A percentile compares a stretch with the other conserved stretches of the same genome.
These are phyloP conservation scores for Platismatia glauca DNA, from an alignment of 495 filamentous ascomycete genomes.

Conservation along the genomic window DNA sequence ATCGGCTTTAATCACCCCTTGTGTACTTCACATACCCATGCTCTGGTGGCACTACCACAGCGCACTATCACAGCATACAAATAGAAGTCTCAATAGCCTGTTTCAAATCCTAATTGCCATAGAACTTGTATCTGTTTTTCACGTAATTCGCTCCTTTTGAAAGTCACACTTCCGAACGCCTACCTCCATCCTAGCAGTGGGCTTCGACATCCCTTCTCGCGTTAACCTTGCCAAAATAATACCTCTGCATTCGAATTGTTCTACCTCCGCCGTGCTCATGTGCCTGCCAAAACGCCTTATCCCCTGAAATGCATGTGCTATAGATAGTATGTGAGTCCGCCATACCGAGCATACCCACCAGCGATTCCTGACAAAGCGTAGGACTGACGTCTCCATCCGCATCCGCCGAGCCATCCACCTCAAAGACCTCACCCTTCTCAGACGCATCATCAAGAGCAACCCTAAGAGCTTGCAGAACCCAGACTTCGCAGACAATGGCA, in stretches of 20 bases:
- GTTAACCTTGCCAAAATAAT: neutral
- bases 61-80: conserved; percentile 9
- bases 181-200: neutral
- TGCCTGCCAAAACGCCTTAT: neutral
- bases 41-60: conserved; percentile 12
- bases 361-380: conserved; percentile 23
- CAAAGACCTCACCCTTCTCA: conserved; percentile 59
- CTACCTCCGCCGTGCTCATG: neutral
- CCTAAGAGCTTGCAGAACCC: conserved; percentile 62
- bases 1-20: conserved; percentile 12
- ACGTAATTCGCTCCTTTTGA: neutral
- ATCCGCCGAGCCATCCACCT: conserved; percentile 64
- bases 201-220: neutral
- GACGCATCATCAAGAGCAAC: conserved; percentile 63
- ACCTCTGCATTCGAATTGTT: neutral
- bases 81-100: conserved; percentile 7
- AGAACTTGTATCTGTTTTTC: neutral
- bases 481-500: conserved; percentile 49
- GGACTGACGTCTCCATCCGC: conserved; percentile 58
- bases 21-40: conserved; percentile 12
- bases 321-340: conserved; percentile 10
- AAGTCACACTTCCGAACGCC: neutral
- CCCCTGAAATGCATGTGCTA: too few relatives aligned
- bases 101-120: neutral
- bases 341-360: neutral